Evolutionary conservation across 1,284 basidiomycete species (phyloP).

Genomic region (Trichosporon ovoides): DNA sequence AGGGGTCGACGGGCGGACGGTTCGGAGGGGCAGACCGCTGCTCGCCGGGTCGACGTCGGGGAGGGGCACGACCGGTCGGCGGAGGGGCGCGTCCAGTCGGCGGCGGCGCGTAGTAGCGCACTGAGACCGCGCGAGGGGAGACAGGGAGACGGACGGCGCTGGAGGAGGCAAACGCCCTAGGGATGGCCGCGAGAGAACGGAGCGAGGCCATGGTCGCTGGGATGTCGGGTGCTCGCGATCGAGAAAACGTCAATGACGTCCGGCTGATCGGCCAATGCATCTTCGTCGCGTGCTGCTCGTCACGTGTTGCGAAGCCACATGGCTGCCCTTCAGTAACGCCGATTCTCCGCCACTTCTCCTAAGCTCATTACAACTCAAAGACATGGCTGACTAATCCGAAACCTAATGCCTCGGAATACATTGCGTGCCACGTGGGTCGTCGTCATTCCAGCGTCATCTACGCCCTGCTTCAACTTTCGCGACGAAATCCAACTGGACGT

Average conservation of each 20-base stretch:
- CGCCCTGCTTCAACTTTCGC: background rate
- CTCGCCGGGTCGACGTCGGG: too few species aligned
- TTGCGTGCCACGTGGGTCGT: background rate
- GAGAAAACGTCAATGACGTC: background rate
- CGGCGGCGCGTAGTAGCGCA: background rate
- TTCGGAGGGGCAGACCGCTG: too few species aligned
- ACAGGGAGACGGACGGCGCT: background rate
- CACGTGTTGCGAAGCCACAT: background rate
- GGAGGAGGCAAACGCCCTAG: background rate
- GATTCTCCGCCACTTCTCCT: background rate
- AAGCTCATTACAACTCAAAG: background rate
- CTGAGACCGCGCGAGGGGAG: background rate
- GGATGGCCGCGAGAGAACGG: background rate
- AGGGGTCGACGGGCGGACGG: background rate
- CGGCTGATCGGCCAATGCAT: too few species aligned
- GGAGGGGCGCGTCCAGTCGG: too few species aligned
- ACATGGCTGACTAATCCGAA: background rate
- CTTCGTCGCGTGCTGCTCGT: too few species aligned
- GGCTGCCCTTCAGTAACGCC: background rate
- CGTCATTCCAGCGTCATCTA: conserved; percentile 1
- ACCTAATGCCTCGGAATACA: background rate
- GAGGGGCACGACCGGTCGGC: too few species aligned
- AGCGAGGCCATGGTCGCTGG: background rate
- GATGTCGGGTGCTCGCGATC: too few species aligned
- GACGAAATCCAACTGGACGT: background rate